Percentiles rank a stretch among this genome's conserved stretches.
Conservation (phyloP, 768 basidiomycete genomes). For the Rhodosporidiobolus odoratus region DNA sequence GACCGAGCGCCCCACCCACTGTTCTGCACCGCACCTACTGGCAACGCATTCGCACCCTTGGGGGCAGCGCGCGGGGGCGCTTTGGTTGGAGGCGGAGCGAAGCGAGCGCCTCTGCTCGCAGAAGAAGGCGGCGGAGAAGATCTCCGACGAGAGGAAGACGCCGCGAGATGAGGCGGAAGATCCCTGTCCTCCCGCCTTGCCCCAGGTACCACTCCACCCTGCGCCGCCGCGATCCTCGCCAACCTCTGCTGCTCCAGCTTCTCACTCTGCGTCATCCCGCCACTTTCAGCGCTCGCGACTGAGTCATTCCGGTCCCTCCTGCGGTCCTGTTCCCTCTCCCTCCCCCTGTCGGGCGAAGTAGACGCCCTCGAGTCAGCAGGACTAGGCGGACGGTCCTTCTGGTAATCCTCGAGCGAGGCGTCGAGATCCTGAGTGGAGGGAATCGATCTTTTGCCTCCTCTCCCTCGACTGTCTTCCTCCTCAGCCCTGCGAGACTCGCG, state of each 20-base stretch:
- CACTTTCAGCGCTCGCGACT: background rate
- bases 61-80: background rate
- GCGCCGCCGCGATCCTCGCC: background rate
- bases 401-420: background rate
- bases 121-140: background rate
- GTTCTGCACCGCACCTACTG: background rate
- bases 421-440: background rate
- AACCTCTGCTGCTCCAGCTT: slow-evolving; percentile 12
- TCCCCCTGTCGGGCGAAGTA: background rate
- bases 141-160: no score
- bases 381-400: background rate
- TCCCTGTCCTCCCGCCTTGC: background rate
- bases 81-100: background rate
- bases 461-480: no score
- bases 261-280: background rate
- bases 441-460: background rate
- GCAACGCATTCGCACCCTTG: background rate
- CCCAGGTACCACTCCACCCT: background rate
- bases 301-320: no score
- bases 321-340: background rate
- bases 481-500: background rate
- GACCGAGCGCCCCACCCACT: background rate
- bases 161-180: background rate
- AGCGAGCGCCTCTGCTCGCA: background rate
- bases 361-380: background rate